Conservation (phyloP, 441 rosid species). For the Cnidoscolus chayamansa region DNA sequence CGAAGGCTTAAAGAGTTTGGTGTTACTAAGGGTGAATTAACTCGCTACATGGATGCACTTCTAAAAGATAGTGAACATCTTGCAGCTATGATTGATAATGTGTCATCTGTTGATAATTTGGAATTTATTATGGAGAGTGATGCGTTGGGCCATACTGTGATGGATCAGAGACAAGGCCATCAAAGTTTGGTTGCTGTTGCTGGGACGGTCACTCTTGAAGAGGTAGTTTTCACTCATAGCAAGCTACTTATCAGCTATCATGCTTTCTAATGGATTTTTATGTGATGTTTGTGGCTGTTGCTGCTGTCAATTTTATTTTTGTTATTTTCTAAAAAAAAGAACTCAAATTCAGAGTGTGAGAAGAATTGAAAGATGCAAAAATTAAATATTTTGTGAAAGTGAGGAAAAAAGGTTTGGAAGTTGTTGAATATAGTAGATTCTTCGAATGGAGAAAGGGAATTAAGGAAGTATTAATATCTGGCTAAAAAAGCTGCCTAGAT, state of each 20-base stretch:
- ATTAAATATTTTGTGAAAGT: neutral
- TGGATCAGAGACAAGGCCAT: conserved; percentile 99
- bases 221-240: conserved; percentile 43
- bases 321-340: neutral
- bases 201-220: conserved; percentile 90
- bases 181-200: conserved; percentile 85
- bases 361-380: neutral
- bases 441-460: too few species aligned
- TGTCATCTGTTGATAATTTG: conserved; percentile 97
- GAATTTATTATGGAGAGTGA: conserved; percentile 98
- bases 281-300: neutral
- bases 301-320: neutral
- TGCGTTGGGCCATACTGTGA: conserved; percentile 89
- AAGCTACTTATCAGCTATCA: conserved; percentile 14
- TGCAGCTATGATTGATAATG: conserved; percentile 97
- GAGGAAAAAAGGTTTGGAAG: too few species aligned
- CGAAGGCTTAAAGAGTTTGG: conserved; percentile 99
- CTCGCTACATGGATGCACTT: conserved; percentile 96
- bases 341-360: neutral
- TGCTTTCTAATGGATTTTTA: conserved; percentile 2
- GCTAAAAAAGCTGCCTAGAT: neutral
- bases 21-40: conserved; percentile 94
- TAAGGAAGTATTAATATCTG: neutral
- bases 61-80: conserved; percentile 98
- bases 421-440: too few species aligned